A percentile compares a stretch with the other conserved stretches of the same genome.
phyloP scores from a whole-genome alignment of 805 yeast species.

The Wickerhamiella hasegawae region DNA sequence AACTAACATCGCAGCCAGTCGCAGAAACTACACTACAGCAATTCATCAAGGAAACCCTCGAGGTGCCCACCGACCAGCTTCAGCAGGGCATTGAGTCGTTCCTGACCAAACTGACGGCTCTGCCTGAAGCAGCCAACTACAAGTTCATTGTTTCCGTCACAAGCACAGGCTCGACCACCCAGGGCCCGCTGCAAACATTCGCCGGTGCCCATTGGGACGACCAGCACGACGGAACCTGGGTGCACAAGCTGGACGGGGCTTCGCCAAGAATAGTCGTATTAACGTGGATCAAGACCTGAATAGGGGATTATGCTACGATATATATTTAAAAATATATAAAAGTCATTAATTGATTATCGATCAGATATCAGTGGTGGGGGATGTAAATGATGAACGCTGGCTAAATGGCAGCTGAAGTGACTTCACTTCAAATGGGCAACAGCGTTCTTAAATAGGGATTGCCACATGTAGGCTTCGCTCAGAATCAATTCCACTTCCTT shows the following conservation, averaged over 20 bases:
- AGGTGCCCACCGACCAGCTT: conserved; percentile 1
- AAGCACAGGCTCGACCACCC: conserved; percentile 5
- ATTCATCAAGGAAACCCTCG: not conserved
- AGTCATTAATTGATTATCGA: no score
- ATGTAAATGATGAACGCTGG: no score
- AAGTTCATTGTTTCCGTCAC: conserved; percentile 12
- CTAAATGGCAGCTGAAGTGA: no score
- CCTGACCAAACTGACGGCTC: conserved; percentile 3
- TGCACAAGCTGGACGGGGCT: conserved; percentile 2
- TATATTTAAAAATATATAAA: not conserved
- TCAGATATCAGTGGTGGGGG: no score
- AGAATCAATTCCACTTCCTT: conserved; percentile 80
- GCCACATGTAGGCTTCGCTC: conserved; percentile 97
- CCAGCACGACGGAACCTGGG: conserved; percentile 15
- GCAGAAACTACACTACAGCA: not conserved
- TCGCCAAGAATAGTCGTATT: conserved; percentile 7
- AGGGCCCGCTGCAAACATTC: conserved; percentile 9
- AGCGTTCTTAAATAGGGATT: conserved; percentile 77
- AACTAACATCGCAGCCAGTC: not conserved
- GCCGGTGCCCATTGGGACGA: conserved; percentile 17
- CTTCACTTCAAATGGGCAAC: conserved; percentile 77
- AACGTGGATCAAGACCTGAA: conserved; percentile 9
- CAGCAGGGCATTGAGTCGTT: conserved; percentile 1
- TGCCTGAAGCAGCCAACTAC: conserved; percentile 10
- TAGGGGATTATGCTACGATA: not conserved